Base-by-base conservation (phyloP, 2,329 filamentous ascomycete genomes). In the Ploettnerulaceae sp. region DNA sequence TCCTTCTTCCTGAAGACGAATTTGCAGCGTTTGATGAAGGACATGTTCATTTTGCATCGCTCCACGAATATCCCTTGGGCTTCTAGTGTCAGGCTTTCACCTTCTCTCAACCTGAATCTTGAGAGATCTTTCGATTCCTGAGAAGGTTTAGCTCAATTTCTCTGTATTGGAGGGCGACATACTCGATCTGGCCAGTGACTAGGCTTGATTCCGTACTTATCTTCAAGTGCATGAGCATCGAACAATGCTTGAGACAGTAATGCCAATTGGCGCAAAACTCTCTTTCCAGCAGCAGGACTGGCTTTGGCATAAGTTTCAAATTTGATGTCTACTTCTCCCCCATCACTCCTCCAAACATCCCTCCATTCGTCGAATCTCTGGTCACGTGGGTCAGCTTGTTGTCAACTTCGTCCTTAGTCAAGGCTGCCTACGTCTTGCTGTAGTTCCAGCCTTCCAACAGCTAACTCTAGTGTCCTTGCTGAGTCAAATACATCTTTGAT, bases 331-430 rank as follows among this genome's bases (percentile, higher is more conserved):
- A 35, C 33, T 22, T 55, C 52, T 11, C 56, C 57, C 11, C 54
- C 48, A 8, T 54, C 54, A 29, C 21, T 48, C 24, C 49, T 41
- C 57, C 57, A 60, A n/a, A 60, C 56, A 22, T 58, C 56, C 40
- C 56, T 40, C 57, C 57, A 60, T 47, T 60, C 46, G 43, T 60
- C 56, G 40, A 41, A 59, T 41, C 53, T 34, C 57, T 59, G 8
- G 34, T 53, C 49, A 54, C 51, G 54, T 56, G 50, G 53, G 47
- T 41, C 41, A 26, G 24, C 29, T 37, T 17, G 26, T 25, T 39
- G 22, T 11, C 43, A 24, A 26, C 11, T 32, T n/a, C 15, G 21
- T n/a, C n/a, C n/a, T 29, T n/a, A 11, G 3, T 35, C 17, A 21
- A 21, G 15, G 11, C 33, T 20, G 29, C 54, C 47, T 15, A 58